Base-by-base conservation (phyloP, 345 rosid genomes). In the Odontarrhena argentea region DNA sequence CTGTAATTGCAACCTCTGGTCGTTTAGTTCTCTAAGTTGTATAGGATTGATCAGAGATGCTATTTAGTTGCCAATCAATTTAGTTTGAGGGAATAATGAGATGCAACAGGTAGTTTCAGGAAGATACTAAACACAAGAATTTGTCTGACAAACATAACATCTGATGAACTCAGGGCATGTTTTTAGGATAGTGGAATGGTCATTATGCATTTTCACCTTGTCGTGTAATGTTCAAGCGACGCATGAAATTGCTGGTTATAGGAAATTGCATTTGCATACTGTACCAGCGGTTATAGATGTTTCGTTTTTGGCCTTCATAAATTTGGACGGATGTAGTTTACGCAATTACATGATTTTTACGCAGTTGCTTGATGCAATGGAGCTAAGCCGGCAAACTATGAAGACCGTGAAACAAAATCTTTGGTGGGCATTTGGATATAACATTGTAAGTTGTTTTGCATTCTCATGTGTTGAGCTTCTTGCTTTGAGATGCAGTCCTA, bases 391-490 rank as follows among this genome's bases (percentile, higher is more conserved):
- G 81, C 85, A 85, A 76, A 93, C 99, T 69, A 90, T 93, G 99
- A 88, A 86, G 79, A 93, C 98, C 0, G 91, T 93, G 79, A 93
- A 83, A 83, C 96, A 93, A 81, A 93, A 90, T 67, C 97, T 93
- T 60, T 90, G 97, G 89, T 90, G 98, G 98, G 98, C 98, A n/a
- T 93, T 93, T 30, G 97, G 87, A 41, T 93, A 93, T 77, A 93
- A 93, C 68, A 88, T 93, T 41, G 98, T 93, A 83, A 84, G 97
- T 76, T 78, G 43, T 69, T 60, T 14, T 30, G 25, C 62, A 38
- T 47, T 51, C 52, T 34, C 49, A n/a, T 62, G 36, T 60, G 24
- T 52, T 37, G 3, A 3, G 66, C 8, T 37, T 42, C 26, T 55
- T 72, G 34, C 24, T 44, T 68, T 35, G 50, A 41, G 65, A 25